These are phyloP conservation scores for Trichothecium roseum DNA, from an alignment of 2,329 filamentous ascomycete genomes.

Conservation along the genomic window DNA sequence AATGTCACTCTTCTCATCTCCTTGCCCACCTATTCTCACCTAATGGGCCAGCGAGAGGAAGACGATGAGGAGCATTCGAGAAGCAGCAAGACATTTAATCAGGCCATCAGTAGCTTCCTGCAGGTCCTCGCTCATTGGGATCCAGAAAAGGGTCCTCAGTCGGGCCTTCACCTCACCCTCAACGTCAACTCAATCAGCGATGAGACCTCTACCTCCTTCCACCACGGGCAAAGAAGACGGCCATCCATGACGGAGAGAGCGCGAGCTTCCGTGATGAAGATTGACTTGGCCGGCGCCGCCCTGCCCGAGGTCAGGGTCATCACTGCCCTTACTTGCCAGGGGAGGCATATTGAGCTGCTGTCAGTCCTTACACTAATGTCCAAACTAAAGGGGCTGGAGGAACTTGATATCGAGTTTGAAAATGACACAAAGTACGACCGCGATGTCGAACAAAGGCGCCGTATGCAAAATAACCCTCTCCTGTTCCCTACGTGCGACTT, in stretches of 20 bases:
- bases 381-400: slow-evolving; percentile 1
- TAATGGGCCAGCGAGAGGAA: slow-evolving; percentile 1
- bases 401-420: slow-evolving; percentile 5
- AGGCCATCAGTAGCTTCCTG: slow-evolving; percentile 1
- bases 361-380: slow-evolving; percentile 1
- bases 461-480: background rate
- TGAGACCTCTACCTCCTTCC: background rate
- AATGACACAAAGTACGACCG: slow-evolving; percentile 1
- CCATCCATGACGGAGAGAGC: slow-evolving; percentile 2
- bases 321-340: slow-evolving; percentile 3
- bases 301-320: background rate
- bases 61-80: background rate
- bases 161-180: slow-evolving; percentile 4
- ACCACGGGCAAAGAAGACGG: background rate
- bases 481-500: background rate
- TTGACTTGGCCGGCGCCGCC: slow-evolving; percentile 1
- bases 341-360: slow-evolving; percentile 4
- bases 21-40: background rate
- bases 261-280: background rate
- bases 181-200: slow-evolving; percentile 4
- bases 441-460: slow-evolving; percentile 3
- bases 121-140: background rate
- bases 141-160: background rate
- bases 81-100: background rate
- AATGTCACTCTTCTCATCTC: slow-evolving; percentile 2